Conservation (phyloP, 2,329 filamentous ascomycete species). For the Fusarium sp. region DNA sequence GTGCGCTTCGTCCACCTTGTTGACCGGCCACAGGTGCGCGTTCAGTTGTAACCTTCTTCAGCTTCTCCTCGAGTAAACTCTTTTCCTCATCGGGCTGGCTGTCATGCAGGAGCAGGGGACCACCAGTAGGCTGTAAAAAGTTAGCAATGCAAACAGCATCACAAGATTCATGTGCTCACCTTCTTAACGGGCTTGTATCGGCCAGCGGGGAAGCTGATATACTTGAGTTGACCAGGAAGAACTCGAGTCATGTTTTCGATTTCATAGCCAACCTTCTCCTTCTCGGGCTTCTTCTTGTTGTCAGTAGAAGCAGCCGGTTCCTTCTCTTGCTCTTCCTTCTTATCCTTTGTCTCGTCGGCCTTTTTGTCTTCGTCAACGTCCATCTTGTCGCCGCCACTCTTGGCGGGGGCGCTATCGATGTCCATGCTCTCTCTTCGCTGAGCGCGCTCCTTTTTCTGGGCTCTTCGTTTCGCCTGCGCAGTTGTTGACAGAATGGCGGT, state of each 20-base stretch:
- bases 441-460: conserved; percentile 92
- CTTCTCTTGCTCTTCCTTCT: conserved; percentile 72
- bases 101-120: conserved; percentile 91
- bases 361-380: conserved; percentile 79
- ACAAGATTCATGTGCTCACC: conserved; percentile 62
- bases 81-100: conserved; percentile 83
- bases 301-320: conserved; percentile 66
- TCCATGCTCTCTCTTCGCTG: conserved; percentile 96
- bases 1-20: conserved; percentile 47
- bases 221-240: conserved; percentile 92
- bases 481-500: conserved; percentile 97
- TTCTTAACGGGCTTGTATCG: conserved; percentile 93
- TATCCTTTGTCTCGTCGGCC: conserved; percentile 66
- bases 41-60: conserved; percentile 81
- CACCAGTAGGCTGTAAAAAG: conserved; percentile 81
- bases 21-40: conserved; percentile 69
- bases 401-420: conserved; percentile 77
- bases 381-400: conserved; percentile 83
- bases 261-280: conserved; percentile 97
- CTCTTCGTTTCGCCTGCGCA: conserved; percentile 94
- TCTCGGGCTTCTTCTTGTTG: conserved; percentile 89
- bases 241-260: conserved; percentile 98
- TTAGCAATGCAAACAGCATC: conserved; percentile 38
- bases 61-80: conserved; percentile 87
- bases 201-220: conserved; percentile 89